Conservation (phyloP, 2,329 filamentous ascomycete genomes). For the Diplodia intermedia region DNA sequence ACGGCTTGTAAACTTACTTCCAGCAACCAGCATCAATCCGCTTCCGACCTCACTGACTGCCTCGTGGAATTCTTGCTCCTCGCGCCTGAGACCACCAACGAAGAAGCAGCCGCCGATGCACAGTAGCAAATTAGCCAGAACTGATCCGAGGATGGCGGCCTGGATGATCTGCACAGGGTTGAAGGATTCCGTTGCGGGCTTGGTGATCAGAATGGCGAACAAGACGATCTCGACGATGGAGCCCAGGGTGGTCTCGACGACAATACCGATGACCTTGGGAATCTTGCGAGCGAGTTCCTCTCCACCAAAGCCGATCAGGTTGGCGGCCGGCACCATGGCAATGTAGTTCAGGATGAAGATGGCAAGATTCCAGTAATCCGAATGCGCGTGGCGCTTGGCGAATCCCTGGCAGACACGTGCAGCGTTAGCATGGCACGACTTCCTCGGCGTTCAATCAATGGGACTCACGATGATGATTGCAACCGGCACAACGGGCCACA, state of each 20-base stretch:
- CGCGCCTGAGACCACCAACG: slow-evolving; percentile 71
- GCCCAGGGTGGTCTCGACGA: slow-evolving; percentile 67
- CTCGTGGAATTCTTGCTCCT: slow-evolving; percentile 75
- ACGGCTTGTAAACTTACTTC: slow-evolving; percentile 52
- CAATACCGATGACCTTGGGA: slow-evolving; percentile 72
- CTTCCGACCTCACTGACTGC: slow-evolving; percentile 80
- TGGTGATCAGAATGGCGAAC: slow-evolving; percentile 75
- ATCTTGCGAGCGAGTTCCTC: slow-evolving; percentile 76
- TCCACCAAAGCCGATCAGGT: slow-evolving; percentile 76
- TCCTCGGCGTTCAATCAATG: slow-evolving; percentile 19
- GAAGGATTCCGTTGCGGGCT: slow-evolving; percentile 44
- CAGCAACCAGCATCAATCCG: slow-evolving; percentile 78
- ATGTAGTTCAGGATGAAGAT: slow-evolving; percentile 76
- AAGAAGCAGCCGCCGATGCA: slow-evolving; percentile 84
- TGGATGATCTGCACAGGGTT: slow-evolving; percentile 70
- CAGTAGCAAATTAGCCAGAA: slow-evolving; percentile 80
- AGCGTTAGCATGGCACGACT: slow-evolving; percentile 34
- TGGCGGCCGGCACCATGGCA: slow-evolving; percentile 78
- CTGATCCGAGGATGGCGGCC: slow-evolving; percentile 82
- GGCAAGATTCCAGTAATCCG: slow-evolving; percentile 49
- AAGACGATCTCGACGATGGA: slow-evolving; percentile 82
- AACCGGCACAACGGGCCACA: slow-evolving; percentile 77
- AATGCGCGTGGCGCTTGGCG: slow-evolving; percentile 61
- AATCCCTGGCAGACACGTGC: slow-evolving; percentile 51
- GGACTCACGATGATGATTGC: slow-evolving; percentile 67